phyloP scores from a whole-genome alignment of 805 yeast species.

The Yamadazyma akitaensis region DNA sequence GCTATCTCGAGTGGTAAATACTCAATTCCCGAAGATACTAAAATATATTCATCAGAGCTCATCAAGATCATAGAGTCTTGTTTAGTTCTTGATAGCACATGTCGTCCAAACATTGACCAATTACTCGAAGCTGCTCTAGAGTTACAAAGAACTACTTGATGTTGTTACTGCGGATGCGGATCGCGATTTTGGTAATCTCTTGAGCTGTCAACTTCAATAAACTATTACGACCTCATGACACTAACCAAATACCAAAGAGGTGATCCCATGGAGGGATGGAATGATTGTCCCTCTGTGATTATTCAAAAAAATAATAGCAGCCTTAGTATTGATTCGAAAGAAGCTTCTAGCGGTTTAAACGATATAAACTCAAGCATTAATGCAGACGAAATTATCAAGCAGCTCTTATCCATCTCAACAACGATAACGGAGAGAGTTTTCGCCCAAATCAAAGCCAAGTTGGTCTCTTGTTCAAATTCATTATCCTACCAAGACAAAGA shows the following conservation, averaged over 20 bases:
- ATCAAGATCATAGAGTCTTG: slow-evolving; percentile 58
- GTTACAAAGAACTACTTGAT: slow-evolving; percentile 16
- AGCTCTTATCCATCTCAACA: slow-evolving; percentile 16
- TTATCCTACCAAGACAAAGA: slow-evolving; percentile 8
- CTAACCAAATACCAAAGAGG: slow-evolving; percentile 37
- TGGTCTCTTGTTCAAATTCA: slow-evolving; percentile 15
- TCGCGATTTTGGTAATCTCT: background rate
- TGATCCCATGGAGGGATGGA: slow-evolving; percentile 52
- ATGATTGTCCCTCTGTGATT: slow-evolving; percentile 51
- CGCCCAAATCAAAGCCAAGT: slow-evolving; percentile 40
- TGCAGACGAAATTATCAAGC: slow-evolving; percentile 8
- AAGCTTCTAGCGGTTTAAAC: background rate
- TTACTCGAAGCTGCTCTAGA: slow-evolving; percentile 51
- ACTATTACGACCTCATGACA: slow-evolving; percentile 17
- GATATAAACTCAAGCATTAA: background rate
- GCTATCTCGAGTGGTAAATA: slow-evolving; percentile 72
- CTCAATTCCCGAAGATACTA: slow-evolving; percentile 50
- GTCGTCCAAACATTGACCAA: slow-evolving; percentile 63
- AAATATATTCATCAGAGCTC: slow-evolving; percentile 52
- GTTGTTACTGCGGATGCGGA: background rate
- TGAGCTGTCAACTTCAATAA: background rate
- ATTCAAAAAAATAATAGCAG: slow-evolving; percentile 11
- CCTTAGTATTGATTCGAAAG: background rate
- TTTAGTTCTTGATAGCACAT: slow-evolving; percentile 54
- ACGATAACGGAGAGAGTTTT: slow-evolving; percentile 41